Conservation (phyloP, 345 rosid species). For the Punica granatum region DNA sequence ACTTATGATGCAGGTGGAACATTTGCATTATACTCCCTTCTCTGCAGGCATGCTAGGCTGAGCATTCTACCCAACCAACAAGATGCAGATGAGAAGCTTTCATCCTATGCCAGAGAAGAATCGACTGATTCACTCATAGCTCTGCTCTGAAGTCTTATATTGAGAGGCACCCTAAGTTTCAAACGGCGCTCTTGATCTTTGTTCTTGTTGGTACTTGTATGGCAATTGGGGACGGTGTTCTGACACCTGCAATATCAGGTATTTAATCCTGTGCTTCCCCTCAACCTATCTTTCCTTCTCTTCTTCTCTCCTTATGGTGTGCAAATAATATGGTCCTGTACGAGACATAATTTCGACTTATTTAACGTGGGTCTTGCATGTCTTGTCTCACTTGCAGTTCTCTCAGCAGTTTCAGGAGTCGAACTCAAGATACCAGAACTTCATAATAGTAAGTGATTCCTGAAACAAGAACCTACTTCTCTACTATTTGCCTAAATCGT, state of each 20-base stretch:
- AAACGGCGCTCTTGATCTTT: slow-evolving; percentile 43
- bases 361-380: not conserved
- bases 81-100: slow-evolving; percentile 64
- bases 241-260: slow-evolving; percentile 93
- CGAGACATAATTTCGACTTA: no score
- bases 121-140: slow-evolving; percentile 40
- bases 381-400: slow-evolving; percentile 38
- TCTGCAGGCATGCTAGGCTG: slow-evolving; percentile 65
- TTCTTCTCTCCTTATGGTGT: not conserved
- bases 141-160: slow-evolving; percentile 44
- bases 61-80: slow-evolving; percentile 80
- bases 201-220: slow-evolving; percentile 72
- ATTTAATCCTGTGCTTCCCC: not conserved
- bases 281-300: not conserved
- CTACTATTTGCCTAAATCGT: not conserved
- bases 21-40: slow-evolving; percentile 83
- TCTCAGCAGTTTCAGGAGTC: slow-evolving; percentile 75
- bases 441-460: slow-evolving; percentile 51
- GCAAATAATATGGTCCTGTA: not conserved
- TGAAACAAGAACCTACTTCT: slow-evolving; percentile 8
- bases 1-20: slow-evolving; percentile 60
- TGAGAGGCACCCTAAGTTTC: slow-evolving; percentile 47
- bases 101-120: slow-evolving; percentile 43
- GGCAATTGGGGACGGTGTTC: slow-evolving; percentile 72
- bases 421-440: slow-evolving; percentile 49